A percentile compares a stretch with the other conserved stretches of the same genome.
These are phyloP conservation scores for Trichophyton simii DNA, from an alignment of 2,329 filamentous ascomycete species.

Conservation along the genomic window DNA sequence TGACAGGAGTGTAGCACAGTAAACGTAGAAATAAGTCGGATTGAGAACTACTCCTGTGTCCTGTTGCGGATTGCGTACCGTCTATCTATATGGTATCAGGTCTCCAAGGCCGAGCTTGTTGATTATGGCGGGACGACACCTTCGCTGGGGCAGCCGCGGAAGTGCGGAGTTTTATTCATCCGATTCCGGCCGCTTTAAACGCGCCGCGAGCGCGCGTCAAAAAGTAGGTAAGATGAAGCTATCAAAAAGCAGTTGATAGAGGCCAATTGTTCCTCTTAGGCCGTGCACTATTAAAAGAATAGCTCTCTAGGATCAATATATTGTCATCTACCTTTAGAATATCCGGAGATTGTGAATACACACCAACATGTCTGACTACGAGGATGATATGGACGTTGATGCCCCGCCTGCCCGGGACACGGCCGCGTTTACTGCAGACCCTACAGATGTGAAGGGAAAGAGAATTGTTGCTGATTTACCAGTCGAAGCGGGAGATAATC, in stretches of 20 bases:
- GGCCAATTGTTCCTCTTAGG: not conserved
- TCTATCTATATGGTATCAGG: not conserved
- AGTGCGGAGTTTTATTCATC: not conserved
- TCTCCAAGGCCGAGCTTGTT: not conserved
- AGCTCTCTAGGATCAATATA: not conserved
- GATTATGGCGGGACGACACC: not conserved
- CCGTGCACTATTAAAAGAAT: not conserved
- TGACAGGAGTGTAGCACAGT: not conserved
- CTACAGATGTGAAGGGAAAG: conserved; percentile 59
- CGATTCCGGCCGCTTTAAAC: not conserved
- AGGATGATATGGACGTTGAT: conserved; percentile 60
- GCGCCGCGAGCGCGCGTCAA: not conserved
- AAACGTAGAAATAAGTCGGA: not conserved
- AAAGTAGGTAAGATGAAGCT: not conserved
- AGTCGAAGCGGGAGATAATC: conserved; percentile 80
- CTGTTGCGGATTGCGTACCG: not conserved
- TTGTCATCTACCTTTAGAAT: not conserved
- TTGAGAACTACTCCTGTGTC: not conserved
- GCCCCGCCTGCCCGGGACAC: conserved; percentile 37
- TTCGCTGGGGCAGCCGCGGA: not conserved
- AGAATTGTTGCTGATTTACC: conserved; percentile 84
- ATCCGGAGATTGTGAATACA: not conserved
- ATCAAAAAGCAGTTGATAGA: not conserved
- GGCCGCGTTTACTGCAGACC: conserved; percentile 60
- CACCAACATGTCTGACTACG: conserved; percentile 40